Evolutionary conservation across 2,329 filamentous ascomycete species (phyloP).

Genomic region (Fulvia fulva): DNA sequence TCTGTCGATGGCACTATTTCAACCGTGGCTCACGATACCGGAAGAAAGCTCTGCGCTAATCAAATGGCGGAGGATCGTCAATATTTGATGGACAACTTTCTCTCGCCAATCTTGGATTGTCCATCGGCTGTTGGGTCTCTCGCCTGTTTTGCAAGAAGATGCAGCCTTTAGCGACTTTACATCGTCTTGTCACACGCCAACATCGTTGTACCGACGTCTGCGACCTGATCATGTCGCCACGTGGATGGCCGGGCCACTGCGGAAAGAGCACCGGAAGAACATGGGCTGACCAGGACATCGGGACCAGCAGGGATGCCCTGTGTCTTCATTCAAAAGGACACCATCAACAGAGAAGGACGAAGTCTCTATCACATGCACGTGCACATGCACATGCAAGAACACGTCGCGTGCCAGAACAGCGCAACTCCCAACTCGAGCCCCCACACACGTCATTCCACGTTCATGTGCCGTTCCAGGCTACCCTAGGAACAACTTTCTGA

Average conservation of each 20-base stretch:
- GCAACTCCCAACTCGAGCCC: neutral
- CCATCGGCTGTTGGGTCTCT: too few relatives aligned
- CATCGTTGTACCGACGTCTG: too few relatives aligned
- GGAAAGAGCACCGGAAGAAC: neutral
- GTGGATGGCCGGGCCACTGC: neutral
- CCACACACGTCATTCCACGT: conserved; percentile 7
- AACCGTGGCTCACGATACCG: neutral
- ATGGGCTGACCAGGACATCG: neutral
- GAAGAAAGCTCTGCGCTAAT: neutral
- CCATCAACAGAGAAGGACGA: neutral
- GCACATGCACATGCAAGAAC: neutral
- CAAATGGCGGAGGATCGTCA: neutral
- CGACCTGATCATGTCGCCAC: neutral
- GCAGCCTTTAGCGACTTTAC: too few relatives aligned
- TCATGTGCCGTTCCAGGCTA: neutral
- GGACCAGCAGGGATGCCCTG: neutral
- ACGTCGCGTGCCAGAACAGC: neutral
- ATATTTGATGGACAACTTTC: neutral
- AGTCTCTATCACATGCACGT: neutral
- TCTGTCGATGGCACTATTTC: conserved; percentile 3
- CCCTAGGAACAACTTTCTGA: neutral
- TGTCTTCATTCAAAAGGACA: neutral
- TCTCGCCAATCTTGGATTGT: neutral
- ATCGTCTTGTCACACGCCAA: too few relatives aligned
- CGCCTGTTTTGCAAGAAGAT: too few relatives aligned